Conservation (phyloP, 2,329 filamentous ascomycete species). For the Clathrospora elynae region DNA sequence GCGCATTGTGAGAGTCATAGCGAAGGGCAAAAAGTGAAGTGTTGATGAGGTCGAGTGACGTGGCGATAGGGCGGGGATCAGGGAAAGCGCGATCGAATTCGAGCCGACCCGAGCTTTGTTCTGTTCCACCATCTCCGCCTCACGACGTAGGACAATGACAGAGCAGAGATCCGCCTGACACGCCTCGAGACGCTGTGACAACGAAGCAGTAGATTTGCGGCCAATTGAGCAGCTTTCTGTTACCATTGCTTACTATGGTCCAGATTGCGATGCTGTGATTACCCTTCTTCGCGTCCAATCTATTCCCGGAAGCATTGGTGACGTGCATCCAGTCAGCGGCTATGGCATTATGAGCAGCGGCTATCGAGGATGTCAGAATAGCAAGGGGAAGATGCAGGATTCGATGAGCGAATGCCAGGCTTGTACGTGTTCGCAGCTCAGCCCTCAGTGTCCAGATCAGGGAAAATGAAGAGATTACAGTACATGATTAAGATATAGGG, state of each 20-base stretch:
- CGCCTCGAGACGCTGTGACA: constrained; percentile 17
- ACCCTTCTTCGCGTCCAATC: constrained; percentile 14
- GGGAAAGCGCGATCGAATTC: constrained; percentile 17
- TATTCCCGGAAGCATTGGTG: constrained; percentile 21
- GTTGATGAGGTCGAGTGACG: constrained; percentile 40
- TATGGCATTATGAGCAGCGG: constrained; percentile 33
- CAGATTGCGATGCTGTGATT: constrained; percentile 15
- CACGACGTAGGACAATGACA: constrained; percentile 34
- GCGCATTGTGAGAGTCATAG: constrained; percentile 24
- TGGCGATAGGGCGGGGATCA: constrained; percentile 27
- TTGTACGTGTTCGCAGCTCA: constrained; percentile 41
- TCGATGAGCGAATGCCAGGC: constrained; percentile 31
- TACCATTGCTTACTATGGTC: constrained; percentile 10
- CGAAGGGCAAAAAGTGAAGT: constrained; percentile 21
- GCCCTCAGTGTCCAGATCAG: constrained; percentile 20
- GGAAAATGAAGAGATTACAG: constrained; percentile 18
- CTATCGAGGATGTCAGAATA: constrained; percentile 33
- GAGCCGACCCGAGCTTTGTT: constrained; percentile 31
- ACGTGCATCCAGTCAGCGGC: constrained; percentile 34
- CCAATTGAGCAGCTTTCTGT: constrained; percentile 7
- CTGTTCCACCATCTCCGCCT: constrained; percentile 21
- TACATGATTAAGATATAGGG: too few species aligned
- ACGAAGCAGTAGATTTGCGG: constrained; percentile 18
- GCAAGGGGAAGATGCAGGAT: not conserved
- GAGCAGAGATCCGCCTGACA: constrained; percentile 22